Conservation (phyloP, 805 yeast species). For the Danielia reshetovae region DNA sequence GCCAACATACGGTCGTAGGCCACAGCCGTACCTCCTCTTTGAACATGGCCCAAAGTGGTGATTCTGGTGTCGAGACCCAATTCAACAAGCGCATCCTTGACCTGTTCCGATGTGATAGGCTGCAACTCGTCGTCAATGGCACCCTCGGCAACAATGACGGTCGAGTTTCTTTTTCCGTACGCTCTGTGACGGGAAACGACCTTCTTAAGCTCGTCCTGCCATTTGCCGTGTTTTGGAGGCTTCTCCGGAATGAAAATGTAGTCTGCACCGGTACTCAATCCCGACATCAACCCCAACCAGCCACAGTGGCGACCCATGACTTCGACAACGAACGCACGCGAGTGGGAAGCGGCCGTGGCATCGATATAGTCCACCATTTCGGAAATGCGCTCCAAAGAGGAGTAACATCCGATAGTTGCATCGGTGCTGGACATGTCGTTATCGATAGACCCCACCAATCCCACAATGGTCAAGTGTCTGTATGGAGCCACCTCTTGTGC, state of each 20-base stretch:
- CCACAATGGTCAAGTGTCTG: constrained; percentile 78
- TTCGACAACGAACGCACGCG: constrained; percentile 95
- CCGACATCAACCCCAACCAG: constrained; percentile 97
- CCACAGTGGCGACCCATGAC: constrained; percentile 99
- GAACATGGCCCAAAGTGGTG: constrained; percentile 95
- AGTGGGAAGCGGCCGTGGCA: constrained; percentile 95
- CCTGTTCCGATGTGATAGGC: constrained; percentile 77
- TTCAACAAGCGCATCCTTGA: constrained; percentile 75
- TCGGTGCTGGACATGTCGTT: constrained; percentile 98
- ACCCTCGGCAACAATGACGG: constrained; percentile 97
- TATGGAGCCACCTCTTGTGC: constrained; percentile 56
- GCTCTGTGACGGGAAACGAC: constrained; percentile 76
- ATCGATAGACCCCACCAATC: constrained; percentile 95
- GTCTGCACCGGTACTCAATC: constrained; percentile 95
- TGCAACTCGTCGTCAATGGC: constrained; percentile 80
- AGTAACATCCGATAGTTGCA: constrained; percentile 93
- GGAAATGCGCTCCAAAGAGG: constrained; percentile 89
- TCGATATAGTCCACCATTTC: constrained; percentile 94
- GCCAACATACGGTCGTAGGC: constrained; percentile 91
- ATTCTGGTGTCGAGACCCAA: constrained; percentile 92
- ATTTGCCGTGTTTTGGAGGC: constrained; percentile 69
- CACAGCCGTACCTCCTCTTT: constrained; percentile 98
- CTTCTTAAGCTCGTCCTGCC: constrained; percentile 77
- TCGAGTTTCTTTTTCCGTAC: constrained; percentile 89
- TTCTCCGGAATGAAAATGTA: constrained; percentile 91